Evolutionary conservation across 2,329 filamentous ascomycete species (phyloP).

Genomic region (Stenocarpella maydis): DNA sequence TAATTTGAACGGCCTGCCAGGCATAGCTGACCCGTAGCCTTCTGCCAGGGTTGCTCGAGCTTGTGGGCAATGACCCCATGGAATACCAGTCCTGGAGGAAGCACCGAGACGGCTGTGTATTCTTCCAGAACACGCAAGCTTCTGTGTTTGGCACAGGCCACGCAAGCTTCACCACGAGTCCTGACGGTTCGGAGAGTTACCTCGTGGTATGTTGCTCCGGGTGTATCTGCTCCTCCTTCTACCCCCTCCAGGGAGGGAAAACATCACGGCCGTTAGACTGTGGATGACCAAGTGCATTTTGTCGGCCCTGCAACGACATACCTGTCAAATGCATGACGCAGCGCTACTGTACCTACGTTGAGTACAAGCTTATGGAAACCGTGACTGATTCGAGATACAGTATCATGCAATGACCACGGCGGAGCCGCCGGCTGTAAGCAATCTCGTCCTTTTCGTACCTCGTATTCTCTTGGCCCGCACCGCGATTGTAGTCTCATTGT

Average conservation of each 20-base stretch:
- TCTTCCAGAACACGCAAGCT: constrained; percentile 45
- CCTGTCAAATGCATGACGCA: background rate
- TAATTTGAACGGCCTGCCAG: too few relatives aligned
- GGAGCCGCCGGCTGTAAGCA: constrained; percentile 40
- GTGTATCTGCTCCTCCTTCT: background rate
- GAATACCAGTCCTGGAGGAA: constrained; percentile 48
- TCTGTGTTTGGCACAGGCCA: constrained; percentile 47
- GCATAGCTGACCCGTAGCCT: background rate
- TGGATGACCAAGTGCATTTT: background rate
- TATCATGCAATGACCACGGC: constrained; percentile 48
- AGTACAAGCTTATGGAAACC: too few relatives aligned
- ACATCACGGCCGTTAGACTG: background rate
- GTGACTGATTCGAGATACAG: background rate
- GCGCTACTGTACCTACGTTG: background rate
- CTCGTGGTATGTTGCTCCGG: constrained; percentile 37
- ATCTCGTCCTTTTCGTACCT: background rate
- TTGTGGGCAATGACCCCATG: constrained; percentile 48
- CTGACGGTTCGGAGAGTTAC: constrained; percentile 45
- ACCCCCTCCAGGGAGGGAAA: too few relatives aligned
- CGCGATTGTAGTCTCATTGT: background rate
- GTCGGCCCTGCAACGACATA: background rate
- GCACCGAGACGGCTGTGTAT: constrained; percentile 45
- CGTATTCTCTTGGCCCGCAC: background rate
- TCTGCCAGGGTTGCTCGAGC: constrained; percentile 43
- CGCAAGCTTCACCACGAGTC: constrained; percentile 46